phyloP scores from a whole-genome alignment of 2,329 filamentous ascomycete species.

The Periconia sp. region DNA sequence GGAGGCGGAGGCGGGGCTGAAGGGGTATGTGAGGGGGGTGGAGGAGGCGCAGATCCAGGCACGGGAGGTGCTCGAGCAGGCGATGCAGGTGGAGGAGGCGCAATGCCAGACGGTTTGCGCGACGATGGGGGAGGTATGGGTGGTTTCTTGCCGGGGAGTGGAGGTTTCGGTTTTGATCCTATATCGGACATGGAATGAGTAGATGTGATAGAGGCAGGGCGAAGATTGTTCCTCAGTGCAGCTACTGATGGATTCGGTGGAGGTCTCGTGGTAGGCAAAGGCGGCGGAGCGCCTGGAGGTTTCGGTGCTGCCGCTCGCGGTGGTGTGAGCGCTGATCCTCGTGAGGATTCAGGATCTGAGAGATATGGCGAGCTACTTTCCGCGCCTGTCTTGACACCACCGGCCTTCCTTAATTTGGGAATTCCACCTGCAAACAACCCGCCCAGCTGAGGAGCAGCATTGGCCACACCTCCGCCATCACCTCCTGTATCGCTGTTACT shows the following conservation, averaged over 20 bases:
- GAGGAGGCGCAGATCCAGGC: slow-evolving; percentile 38
- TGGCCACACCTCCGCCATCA: slow-evolving; percentile 20
- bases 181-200: slow-evolving; percentile 57
- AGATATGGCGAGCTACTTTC: slow-evolving; percentile 71
- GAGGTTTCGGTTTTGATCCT: slow-evolving; percentile 64
- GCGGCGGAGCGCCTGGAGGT: slow-evolving; percentile 53
- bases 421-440: slow-evolving; percentile 93
- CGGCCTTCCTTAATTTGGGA: slow-evolving; percentile 88
- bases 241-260: slow-evolving; percentile 64
- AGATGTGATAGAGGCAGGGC: slow-evolving; percentile 64
- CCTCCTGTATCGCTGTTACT: slow-evolving; percentile 78
- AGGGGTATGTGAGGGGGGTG: slow-evolving; percentile 39
- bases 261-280: slow-evolving; percentile 55
- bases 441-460: slow-evolving; percentile 70
- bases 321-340: slow-evolving; percentile 56
- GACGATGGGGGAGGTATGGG: slow-evolving; percentile 59
- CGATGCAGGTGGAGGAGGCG: slow-evolving; percentile 45
- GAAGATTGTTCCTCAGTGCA: slow-evolving; percentile 46
- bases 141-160: slow-evolving; percentile 76
- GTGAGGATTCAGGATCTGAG: slow-evolving; percentile 72
- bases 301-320: slow-evolving; percentile 54
- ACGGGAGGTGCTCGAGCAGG: slow-evolving; percentile 45
- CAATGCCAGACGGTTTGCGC: slow-evolving; percentile 59
- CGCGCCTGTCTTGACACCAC: slow-evolving; percentile 64
- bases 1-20: slow-evolving; percentile 48